phyloP scores from a whole-genome alignment of 2,329 filamentous ascomycete species.

The Botrytis galanthina region DNA sequence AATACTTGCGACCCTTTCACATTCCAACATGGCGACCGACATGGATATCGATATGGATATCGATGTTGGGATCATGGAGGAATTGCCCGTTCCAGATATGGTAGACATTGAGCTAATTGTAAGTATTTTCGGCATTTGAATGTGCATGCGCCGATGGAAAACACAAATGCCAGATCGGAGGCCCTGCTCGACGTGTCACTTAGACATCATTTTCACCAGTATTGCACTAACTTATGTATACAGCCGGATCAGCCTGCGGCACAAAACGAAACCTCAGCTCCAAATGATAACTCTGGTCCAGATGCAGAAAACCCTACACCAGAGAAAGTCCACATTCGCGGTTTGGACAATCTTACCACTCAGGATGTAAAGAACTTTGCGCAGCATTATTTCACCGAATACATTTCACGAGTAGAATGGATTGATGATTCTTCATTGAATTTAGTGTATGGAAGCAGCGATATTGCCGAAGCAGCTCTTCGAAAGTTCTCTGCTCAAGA shows the following conservation, averaged over 20 bases:
- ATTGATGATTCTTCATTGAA: constrained; percentile 92
- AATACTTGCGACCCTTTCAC: background rate
- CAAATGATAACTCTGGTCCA: constrained; percentile 32
- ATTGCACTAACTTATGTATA: background rate
- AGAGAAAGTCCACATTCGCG: constrained; percentile 63
- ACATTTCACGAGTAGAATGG: constrained; percentile 76
- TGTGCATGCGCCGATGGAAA: background rate
- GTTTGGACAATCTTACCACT: constrained; percentile 78
- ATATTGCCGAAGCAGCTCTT: constrained; percentile 54
- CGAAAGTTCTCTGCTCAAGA: constrained; percentile 49
- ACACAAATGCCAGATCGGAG: background rate
- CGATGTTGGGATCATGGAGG: constrained; percentile 56
- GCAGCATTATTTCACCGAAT: constrained; percentile 59
- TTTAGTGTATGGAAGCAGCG: constrained; percentile 66
- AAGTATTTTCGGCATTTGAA: background rate
- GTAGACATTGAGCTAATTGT: constrained; percentile 19
- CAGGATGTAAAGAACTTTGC: constrained; percentile 76
- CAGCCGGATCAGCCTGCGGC: constrained; percentile 26
- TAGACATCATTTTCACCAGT: background rate
- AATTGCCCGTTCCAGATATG: constrained; percentile 22
- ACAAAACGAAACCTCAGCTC: constrained; percentile 29
- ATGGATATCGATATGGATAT: constrained; percentile 79
- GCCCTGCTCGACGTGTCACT: background rate
- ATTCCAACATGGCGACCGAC: constrained; percentile 37
- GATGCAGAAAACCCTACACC: constrained; percentile 30